Percentiles rank a stretch among this genome's conserved stretches.
phyloP scores from a whole-genome alignment of 352 stramenopile genomes.

The Globisporangium camurandrum region DNA sequence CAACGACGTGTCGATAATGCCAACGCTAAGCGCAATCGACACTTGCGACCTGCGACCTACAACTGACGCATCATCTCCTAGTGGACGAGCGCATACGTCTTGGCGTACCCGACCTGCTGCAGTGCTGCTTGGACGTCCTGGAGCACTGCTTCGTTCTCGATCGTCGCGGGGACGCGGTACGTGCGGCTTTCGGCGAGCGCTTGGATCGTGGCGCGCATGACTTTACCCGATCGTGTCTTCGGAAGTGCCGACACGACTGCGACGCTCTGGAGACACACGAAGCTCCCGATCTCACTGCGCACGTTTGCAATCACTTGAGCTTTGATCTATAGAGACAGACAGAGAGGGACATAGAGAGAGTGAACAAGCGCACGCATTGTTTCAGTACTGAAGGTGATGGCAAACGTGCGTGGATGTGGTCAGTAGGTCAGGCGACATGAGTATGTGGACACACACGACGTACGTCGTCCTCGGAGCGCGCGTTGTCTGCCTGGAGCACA shows the following conservation, averaged over 20 bases:
- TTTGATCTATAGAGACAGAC: slow-evolving; percentile 9
- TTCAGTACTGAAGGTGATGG: background rate
- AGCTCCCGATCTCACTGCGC: slow-evolving; percentile 20
- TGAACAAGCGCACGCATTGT: background rate
- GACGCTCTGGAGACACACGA: slow-evolving; percentile 24
- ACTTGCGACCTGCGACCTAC: background rate
- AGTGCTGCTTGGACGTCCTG: slow-evolving; percentile 20
- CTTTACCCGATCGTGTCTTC: slow-evolving; percentile 26
- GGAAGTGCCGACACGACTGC: slow-evolving; percentile 18
- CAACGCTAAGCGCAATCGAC: background rate
- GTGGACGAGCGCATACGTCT: slow-evolving; percentile 14
- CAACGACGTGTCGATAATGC: background rate
- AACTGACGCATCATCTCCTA: background rate
- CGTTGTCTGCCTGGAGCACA: slow-evolving; percentile 23
- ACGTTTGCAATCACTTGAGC: slow-evolving; percentile 18
- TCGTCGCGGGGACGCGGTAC: slow-evolving; percentile 32
- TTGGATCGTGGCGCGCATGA: slow-evolving; percentile 30
- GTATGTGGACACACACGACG: too few relatives aligned
- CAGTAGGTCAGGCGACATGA: too few relatives aligned
- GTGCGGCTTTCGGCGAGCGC: slow-evolving; percentile 27
- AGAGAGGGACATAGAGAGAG: background rate
- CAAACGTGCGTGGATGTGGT: background rate
- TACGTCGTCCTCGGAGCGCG: slow-evolving; percentile 16
- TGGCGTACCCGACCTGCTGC: slow-evolving; percentile 25
- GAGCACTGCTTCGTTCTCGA: slow-evolving; percentile 30